Base-by-base conservation (phyloP, 768 basidiomycete genomes). In the Nidularia sp. region DNA sequence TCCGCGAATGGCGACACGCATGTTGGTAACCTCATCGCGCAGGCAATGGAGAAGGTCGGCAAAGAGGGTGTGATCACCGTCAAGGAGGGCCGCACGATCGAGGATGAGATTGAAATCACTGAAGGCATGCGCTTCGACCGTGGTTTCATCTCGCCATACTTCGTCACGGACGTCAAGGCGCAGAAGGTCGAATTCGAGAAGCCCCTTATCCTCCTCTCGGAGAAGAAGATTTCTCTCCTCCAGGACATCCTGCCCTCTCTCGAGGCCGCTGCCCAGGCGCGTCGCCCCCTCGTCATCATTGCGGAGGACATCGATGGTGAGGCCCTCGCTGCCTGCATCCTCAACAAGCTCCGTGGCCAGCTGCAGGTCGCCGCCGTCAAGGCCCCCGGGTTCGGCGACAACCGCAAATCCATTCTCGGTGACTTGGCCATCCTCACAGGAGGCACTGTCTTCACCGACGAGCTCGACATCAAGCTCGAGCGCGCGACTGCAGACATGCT, bases 111-210 rank as follows among this genome's bases (percentile, higher is more conserved):
- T 66, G 96, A 99, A 69, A 94, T 99, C 63, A 98, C 96, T 29
- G 96, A 99, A 75, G 96, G 96, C 70, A 99, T 99, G 96, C 86
- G 94, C 63, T 98, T 99, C 75, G 96, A 99, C 83, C 90, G 96
- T 50, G 96, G 96, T 18, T 99, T 84, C 81, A 96, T 98, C 73
- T 93, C 91, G 1, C 93, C 95, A 0, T 98, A 98, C 83, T 97
- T 98, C 70, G 85, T 99, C 72, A 98, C 96, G 58, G 93, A 99
- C 75, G 90, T 95, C 78, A 98, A 98, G 83, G 65, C 81, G 43
- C 96, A 98, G 69, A 93, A 90, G 69, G 89, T 88, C 76, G 95
- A 98, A 69, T 90, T 97, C 57, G 96, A 99, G 76, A 98, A 98
- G 74, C 96, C 96, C 12, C 74, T 86, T 62, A 86, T 98, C 62